phyloP scores from a whole-genome alignment of 148 eudicot species.

The Vaccinium corymbosum region DNA sequence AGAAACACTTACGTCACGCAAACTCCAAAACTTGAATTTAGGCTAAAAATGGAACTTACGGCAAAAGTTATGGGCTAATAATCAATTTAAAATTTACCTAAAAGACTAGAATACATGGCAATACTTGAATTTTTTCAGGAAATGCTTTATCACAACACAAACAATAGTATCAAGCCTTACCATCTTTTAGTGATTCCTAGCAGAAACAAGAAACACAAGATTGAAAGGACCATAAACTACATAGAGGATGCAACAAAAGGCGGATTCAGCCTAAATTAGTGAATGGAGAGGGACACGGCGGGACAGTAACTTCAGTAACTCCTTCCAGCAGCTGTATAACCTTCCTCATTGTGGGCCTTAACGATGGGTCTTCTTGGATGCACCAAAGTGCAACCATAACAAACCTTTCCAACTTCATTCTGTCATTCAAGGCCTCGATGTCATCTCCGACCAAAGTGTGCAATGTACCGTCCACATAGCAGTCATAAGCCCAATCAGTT shows the following conservation, averaged over 20 bases:
- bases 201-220: not conserved
- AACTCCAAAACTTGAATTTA: no score
- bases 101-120: not conserved
- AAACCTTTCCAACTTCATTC: not conserved
- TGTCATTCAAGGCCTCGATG: not conserved
- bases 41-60: no score
- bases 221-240: not conserved
- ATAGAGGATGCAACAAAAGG: not conserved
- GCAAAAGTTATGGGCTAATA: no score
- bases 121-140: not conserved
- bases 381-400: not conserved
- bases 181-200: not conserved
- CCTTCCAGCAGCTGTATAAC: conserved; percentile 28
- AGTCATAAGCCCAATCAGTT: not conserved
- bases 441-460: not conserved
- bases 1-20: no score
- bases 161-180: not conserved
- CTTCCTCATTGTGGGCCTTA: conserved; percentile 23
- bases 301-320: conserved; percentile 11
- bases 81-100: not conserved
- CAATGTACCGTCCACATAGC: not conserved
- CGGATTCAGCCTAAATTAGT: not conserved
- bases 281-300: conserved; percentile 13
- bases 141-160: not conserved
- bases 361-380: conserved; percentile 19